A percentile compares a stretch with the other conserved stretches of the same genome.
Evolutionary conservation across 768 basidiomycete genomes (phyloP).

Genomic region (Exsudoporus frostii): DNA sequence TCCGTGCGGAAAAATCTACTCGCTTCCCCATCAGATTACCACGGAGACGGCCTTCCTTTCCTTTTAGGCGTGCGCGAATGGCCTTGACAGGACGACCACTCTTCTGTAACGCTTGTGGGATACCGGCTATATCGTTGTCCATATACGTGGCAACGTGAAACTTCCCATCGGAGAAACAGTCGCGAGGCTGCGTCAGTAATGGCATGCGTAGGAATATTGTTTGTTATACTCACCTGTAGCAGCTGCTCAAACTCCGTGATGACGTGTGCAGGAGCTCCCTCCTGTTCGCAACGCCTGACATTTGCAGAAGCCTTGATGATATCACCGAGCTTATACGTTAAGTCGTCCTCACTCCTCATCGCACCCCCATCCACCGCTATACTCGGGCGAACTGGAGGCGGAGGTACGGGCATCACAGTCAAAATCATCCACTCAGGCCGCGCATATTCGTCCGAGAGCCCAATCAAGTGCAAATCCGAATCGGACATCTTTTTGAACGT

Average conservation of each 20-base stretch:
- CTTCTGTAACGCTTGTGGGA: constrained; percentile 96
- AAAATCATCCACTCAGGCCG: constrained; percentile 99
- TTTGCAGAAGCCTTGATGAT: constrained; percentile 95
- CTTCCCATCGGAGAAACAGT: constrained; percentile 36
- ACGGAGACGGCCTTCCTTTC: constrained; percentile 96
- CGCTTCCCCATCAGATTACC: constrained; percentile 99
- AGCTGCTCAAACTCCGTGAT: constrained; percentile 95
- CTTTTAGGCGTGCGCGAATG: constrained; percentile 96
- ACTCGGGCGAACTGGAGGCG: constrained; percentile 96
- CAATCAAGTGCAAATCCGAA: constrained; percentile 82
- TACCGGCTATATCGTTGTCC: constrained; percentile 99
- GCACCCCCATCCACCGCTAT: constrained; percentile 96
- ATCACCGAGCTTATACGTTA: constrained; percentile 97
- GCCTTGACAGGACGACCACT: constrained; percentile 97
- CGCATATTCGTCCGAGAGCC: constrained; percentile 93
- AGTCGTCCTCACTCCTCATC: constrained; percentile 95
- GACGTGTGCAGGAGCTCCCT: constrained; percentile 95
- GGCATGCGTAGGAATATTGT: neutral
- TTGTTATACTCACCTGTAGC: constrained; percentile 65
- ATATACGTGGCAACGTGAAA: constrained; percentile 99
- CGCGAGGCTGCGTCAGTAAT: neutral
- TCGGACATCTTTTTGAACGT: constrained; percentile 96
- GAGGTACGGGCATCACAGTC: constrained; percentile 95
- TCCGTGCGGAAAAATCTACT: constrained; percentile 98
- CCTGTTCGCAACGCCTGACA: constrained; percentile 89